Base-by-base conservation (phyloP, 371 early-diverging fungal genomes). In the Batrachochytrium dendrobatidis region DNA sequence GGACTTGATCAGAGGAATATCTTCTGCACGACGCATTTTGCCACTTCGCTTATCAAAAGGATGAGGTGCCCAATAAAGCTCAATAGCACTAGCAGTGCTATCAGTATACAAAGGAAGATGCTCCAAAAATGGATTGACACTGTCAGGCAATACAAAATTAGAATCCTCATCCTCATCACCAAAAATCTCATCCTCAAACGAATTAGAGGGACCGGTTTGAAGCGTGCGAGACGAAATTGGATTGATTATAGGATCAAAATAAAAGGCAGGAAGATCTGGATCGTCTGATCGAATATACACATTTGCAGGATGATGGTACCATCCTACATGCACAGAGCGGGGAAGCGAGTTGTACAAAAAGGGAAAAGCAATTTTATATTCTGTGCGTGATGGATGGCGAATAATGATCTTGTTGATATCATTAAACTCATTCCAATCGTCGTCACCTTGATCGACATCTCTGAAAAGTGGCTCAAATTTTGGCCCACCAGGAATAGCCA, bases 341-440 rank as follows among this genome's bases (percentile, higher is more conserved):
- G 97, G 97, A 34, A 92, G 80, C 12, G 91, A 90, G 73, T 98
- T 98, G 76, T 96, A 98, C 55, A 98, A 77, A 74, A 88, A 93
- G 39, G 99, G 99, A 76, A 93, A 97, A 6, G 99, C 99, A 53
- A 98, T 89, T 73, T 92, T 93, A 83, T 98, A 97, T 76, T 98
- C 99, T 26, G 97, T 93, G 57, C 98, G 89, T 55, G 96, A 84
- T 12, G 95, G 96, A 63, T 95, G 94, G 49, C 99, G 90, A 57
- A 98, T 93, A 62, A 98, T 96, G 60, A 98, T 89, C 76, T 97
- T 97, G 89, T 94, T 92, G 78, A 98, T 95, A 68, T 98, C 99
- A 79, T 98, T 98, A 75, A 98, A 98, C 72, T 97, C 99, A 70
- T 97, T 98, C 99, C 99, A 98, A 76, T 98, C 98, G 66, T 98